Percentiles rank a stretch among this genome's conserved stretches.
Evolutionary conservation across 306 rosid genomes (phyloP).

Genomic region (peach (Prunus persica)): DNA sequence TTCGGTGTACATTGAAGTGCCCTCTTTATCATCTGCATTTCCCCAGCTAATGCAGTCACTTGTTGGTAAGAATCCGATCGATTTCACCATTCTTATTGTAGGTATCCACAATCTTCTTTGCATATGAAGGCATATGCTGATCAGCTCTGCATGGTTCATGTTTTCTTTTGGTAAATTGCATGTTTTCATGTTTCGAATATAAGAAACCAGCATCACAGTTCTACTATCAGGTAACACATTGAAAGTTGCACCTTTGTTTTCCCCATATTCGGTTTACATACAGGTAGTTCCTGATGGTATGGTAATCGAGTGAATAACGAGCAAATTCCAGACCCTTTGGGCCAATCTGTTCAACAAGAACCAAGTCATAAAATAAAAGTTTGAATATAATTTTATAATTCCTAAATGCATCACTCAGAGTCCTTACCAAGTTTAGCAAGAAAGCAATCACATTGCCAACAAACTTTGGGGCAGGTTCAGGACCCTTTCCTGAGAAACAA

Average conservation of each 20-base stretch:
- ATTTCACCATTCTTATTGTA: slow-evolving; percentile 91
- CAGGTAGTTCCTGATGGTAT: slow-evolving; percentile 87
- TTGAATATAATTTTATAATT: background rate
- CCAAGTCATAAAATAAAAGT: slow-evolving; percentile 18
- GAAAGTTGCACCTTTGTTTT: slow-evolving; percentile 65
- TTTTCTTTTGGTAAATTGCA: slow-evolving; percentile 36
- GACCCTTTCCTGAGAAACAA: slow-evolving; percentile 67
- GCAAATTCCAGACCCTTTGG: slow-evolving; percentile 95
- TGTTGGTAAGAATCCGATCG: slow-evolving; percentile 58
- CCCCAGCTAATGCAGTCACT: slow-evolving; percentile 26
- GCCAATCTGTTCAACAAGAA: slow-evolving; percentile 56
- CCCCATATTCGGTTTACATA: slow-evolving; percentile 78
- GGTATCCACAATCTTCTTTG: slow-evolving; percentile 78
- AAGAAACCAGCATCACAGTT: slow-evolving; percentile 7
- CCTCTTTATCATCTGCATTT: background rate
- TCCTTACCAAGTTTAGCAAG: slow-evolving; percentile 75
- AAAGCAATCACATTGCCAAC: slow-evolving; percentile 84
- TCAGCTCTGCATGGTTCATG: slow-evolving; percentile 68
- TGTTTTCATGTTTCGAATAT: slow-evolving; percentile 28
- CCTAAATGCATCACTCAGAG: slow-evolving; percentile 2
- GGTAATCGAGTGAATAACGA: slow-evolving; percentile 94
- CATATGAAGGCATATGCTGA: slow-evolving; percentile 76
- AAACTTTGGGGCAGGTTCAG: slow-evolving; percentile 87
- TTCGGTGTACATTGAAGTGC: slow-evolving; percentile 7
- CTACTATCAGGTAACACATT: background rate